Evolutionary conservation across 257 asterid genomes (phyloP), one percentile per base, ranked within the genome.

Genomic region (Solanum microdontum): DNA sequence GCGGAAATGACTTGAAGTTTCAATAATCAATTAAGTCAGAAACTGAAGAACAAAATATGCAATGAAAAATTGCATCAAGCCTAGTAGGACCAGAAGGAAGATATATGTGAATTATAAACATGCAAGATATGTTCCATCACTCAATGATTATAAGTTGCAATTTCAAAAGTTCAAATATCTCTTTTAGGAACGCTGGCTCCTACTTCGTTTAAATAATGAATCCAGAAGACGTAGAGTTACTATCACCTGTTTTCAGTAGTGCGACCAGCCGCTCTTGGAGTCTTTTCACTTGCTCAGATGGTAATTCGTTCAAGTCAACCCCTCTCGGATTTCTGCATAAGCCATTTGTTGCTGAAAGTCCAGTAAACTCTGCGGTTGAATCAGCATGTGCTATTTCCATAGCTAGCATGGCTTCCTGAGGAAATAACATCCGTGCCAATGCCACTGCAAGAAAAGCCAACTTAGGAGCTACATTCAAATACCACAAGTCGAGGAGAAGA

Each of bases 311-410:
- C 66, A 94, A 87, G 91, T 93, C 94, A 33, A 95, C 94, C 87
- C 94, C 98, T 40, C 93, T 90, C 77, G 92, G 87, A 82, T 92
- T 91, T 55, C 91, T 93, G 62, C 75, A 87, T 0, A 90, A 68
- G 15, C 94, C 93, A 82, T 92, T 91, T 14, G 95, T 74, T n/a
- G 95, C 90, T 34, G 96, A 87, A 64, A 96, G 93, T 17, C 98
- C 98, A 15, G 91, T 87, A 86, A 95, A 96, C 90, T 94, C 96
- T 39, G 80, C 87, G 17, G 99, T 96, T 24, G 93, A 89, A 84
- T 93, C 96, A 10, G 96, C 98, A 75, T 92, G 90, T 76, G 98
- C 98, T 89, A 89, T 89, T 89, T 94, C 94, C 99, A 95, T 96
- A 12, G 99, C 99, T 86, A 96, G 51, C 62, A 87, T 92, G 24